phyloP scores from a whole-genome alignment of 805 yeast genomes.

The Metschnikowia drakensbergensis region DNA sequence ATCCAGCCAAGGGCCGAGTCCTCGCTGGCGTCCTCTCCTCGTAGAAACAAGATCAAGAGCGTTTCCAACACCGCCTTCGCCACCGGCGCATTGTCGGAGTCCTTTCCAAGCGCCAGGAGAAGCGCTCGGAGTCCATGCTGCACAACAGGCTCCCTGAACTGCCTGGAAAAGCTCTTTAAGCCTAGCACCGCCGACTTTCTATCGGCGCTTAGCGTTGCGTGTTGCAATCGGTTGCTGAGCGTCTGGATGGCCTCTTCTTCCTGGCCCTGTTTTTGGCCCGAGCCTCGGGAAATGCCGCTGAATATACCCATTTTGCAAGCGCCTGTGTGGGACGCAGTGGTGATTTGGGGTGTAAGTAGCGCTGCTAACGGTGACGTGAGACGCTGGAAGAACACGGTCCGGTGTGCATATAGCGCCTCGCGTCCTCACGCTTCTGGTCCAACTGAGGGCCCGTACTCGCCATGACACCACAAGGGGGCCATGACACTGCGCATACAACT shows the following conservation, averaged over 20 bases:
- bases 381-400: not conserved
- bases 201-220: slow-evolving; percentile 78
- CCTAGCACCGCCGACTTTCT: slow-evolving; percentile 89
- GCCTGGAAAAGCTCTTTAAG: slow-evolving; percentile 81
- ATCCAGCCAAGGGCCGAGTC: slow-evolving; percentile 68
- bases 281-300: slow-evolving; percentile 34
- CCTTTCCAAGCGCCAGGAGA: slow-evolving; percentile 60
- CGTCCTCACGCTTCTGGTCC: not conserved
- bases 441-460: too few relatives aligned
- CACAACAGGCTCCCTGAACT: slow-evolving; percentile 85
- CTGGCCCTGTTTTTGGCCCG: slow-evolving; percentile 34
- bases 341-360: not conserved
- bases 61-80: slow-evolving; percentile 84
- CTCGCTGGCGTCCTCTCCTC: slow-evolving; percentile 58
- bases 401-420: not conserved
- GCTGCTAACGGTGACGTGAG: not conserved
- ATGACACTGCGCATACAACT: too few relatives aligned
- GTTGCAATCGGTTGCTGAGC: slow-evolving; percentile 79
- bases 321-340: not conserved
- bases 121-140: slow-evolving; percentile 80
- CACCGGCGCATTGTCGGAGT: slow-evolving; percentile 63
- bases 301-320: slow-evolving; percentile 30
- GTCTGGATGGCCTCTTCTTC: slow-evolving; percentile 86
- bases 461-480: too few relatives aligned
- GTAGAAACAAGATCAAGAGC: slow-evolving; percentile 70